These are phyloP conservation scores for Turritis glabra DNA, from an alignment of 345 rosid species.

Conservation along the genomic window DNA sequence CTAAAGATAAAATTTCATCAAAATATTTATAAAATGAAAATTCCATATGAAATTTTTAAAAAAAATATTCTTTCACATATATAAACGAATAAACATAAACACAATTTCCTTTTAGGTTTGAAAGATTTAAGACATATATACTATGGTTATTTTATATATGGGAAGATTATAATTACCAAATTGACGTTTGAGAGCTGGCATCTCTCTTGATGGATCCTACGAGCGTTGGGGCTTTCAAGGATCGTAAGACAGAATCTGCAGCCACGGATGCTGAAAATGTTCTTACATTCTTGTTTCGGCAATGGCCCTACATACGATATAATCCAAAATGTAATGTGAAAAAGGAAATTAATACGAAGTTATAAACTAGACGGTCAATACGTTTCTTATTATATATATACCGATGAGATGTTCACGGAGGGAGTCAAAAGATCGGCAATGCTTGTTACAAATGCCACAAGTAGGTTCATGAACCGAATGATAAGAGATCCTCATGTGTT, in stretches of 20 bases:
- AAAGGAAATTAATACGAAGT: not conserved
- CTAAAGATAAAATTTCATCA: too few species aligned
- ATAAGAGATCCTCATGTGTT: conserved; percentile 75
- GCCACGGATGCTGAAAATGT: conserved; percentile 59
- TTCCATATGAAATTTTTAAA: not conserved
- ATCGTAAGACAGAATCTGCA: conserved; percentile 69
- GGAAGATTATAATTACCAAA: conserved; percentile 31
- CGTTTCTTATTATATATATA: not conserved
- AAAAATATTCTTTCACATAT: not conserved
- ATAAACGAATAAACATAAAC: not conserved
- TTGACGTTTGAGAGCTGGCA: conserved; percentile 52
- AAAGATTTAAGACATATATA: not conserved
- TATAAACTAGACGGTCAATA: not conserved
- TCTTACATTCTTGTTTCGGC: conserved; percentile 83
- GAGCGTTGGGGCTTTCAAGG: conserved; percentile 59
- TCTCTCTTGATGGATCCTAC: conserved; percentile 68
- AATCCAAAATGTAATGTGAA: not conserved
- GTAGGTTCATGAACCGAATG: conserved; percentile 84
- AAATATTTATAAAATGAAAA: too few species aligned
- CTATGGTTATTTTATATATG: not conserved
- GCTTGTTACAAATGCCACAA: conserved; percentile 75
- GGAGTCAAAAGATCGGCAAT: conserved; percentile 81
- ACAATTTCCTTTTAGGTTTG: not conserved
- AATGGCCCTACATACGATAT: conserved; percentile 54
- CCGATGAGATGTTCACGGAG: conserved; percentile 88